Percentiles rank a stretch among this genome's conserved stretches.
Conservation (phyloP, 371 early-diverging fungal genomes). For the Circinella umbellata region DNA sequence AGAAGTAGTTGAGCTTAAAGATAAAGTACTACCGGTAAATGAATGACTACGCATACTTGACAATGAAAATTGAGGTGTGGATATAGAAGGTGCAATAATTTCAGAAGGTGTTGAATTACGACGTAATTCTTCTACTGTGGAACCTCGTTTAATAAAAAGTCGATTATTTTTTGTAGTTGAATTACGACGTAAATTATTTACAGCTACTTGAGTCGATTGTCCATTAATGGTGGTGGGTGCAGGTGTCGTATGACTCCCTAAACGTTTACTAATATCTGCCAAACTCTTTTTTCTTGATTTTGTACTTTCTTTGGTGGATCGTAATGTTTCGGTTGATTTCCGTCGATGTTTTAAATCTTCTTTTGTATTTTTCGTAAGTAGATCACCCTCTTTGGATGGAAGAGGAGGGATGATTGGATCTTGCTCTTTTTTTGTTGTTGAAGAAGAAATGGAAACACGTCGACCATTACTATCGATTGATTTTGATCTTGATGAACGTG, state of each 20-base stretch:
- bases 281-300: conserved; percentile 16
- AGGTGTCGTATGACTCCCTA: not conserved
- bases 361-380: not conserved
- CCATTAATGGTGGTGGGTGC: no score
- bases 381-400: not conserved
- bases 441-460: not conserved
- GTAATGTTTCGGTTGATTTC: not conserved
- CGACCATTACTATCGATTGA: not conserved
- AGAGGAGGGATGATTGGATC: not conserved
- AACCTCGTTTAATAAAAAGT: not conserved
- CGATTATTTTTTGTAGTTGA: not conserved
- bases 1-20: not conserved
- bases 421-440: not conserved
- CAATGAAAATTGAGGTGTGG: conserved; percentile 10
- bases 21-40: not conserved
- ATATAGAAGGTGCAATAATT: conserved; percentile 1
- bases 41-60: conserved; percentile 14
- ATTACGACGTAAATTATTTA: not conserved
- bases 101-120: conserved; percentile 1
- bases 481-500: not conserved
- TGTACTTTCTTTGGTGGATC: not conserved
- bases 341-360: not conserved
- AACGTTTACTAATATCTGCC: conserved; percentile 10
- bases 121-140: not conserved
- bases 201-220: no score